A percentile compares a stretch with the other conserved stretches of the same genome.
phyloP scores from a whole-genome alignment of 805 yeast genomes.

The Ogataea wickerhamii region DNA sequence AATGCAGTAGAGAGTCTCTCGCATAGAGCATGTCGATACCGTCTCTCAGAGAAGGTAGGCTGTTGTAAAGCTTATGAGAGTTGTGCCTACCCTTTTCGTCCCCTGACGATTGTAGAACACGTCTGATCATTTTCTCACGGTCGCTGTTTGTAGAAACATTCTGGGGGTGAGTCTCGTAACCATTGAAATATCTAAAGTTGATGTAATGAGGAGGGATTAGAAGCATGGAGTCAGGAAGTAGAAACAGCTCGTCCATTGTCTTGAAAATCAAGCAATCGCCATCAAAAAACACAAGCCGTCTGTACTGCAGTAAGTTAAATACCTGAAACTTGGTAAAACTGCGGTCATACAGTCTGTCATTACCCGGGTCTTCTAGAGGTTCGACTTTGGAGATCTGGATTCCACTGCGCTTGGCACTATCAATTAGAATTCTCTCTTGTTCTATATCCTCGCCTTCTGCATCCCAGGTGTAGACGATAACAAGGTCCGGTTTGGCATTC shows the following conservation, averaged over 20 bases:
- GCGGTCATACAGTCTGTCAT: constrained; percentile 45
- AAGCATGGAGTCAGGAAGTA: constrained; percentile 43
- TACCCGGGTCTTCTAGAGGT: constrained; percentile 9
- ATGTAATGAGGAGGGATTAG: constrained; percentile 46
- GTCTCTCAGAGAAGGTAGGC: constrained; percentile 33
- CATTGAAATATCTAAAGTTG: constrained; percentile 25
- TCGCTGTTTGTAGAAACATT: background rate
- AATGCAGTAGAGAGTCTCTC: constrained; percentile 8
- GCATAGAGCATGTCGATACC: constrained; percentile 13
- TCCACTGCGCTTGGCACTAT: background rate
- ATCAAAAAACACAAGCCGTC: constrained; percentile 56
- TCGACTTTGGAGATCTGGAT: background rate
- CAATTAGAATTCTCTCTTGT: constrained; percentile 9
- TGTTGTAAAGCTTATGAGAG: constrained; percentile 31
- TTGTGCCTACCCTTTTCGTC: constrained; percentile 12
- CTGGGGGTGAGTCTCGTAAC: constrained; percentile 3
- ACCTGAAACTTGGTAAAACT: constrained; percentile 50
- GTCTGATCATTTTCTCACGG: background rate
- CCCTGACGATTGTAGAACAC: constrained; percentile 9
- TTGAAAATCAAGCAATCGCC: constrained; percentile 46
- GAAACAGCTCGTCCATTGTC: constrained; percentile 48
- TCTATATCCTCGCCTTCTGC: constrained; percentile 2
- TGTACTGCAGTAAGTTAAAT: constrained; percentile 46
- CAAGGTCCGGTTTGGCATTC: constrained; percentile 40
- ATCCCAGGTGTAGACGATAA: constrained; percentile 37